Base-by-base conservation (phyloP, 169 alveolate species). In the Ichthyophthirius multifiliis region DNA sequence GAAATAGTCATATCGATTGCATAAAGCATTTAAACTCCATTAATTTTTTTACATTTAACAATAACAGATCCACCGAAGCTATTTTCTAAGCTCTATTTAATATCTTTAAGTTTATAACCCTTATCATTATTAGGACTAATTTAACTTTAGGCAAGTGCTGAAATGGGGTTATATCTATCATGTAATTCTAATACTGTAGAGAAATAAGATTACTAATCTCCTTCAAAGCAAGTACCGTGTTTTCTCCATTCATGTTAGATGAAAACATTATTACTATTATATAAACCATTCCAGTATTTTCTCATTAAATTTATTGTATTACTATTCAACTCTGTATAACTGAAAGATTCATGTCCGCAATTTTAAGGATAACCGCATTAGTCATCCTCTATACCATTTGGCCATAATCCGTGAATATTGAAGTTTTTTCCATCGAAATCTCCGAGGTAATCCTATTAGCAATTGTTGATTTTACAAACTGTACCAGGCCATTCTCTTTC, bases 351-450 rank as follows among this genome's bases (percentile, higher is more conserved):
- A 64, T 31, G 16, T 39, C 31, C 30, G 47, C 84, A 76, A 23
- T 37, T 63, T 4, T 30, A 39, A 18, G 67, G 65, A 62, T 41
- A 31, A 3, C 79, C 46, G 74, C 79, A 78, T 30, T 48, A 23
- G 4, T 64, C 45, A 16, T 30, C 32, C 10, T 32, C 15, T 43
- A 35, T 30, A 43, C 79, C 74, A 64, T 65, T 64, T 3, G 85
- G 85, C 85, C 85, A 78, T 16, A 78, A 45, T 30, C 85, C 85
- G 43, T 78, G 85, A 10, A 47, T 65, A 65, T 78, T 78, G 79
- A 74, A 78, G 31, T 74, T 76, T 12, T 39, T 31, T 46, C 20
- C 41, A 20, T 78, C 79, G 31, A 43, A 78, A 20, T 65, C 65
- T 15, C 78, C 78, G 71, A 78, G 31, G 46, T 78, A 41, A 2